Base-by-base conservation (phyloP, 129 eudicot species). In the Lactuca saligna region DNA sequence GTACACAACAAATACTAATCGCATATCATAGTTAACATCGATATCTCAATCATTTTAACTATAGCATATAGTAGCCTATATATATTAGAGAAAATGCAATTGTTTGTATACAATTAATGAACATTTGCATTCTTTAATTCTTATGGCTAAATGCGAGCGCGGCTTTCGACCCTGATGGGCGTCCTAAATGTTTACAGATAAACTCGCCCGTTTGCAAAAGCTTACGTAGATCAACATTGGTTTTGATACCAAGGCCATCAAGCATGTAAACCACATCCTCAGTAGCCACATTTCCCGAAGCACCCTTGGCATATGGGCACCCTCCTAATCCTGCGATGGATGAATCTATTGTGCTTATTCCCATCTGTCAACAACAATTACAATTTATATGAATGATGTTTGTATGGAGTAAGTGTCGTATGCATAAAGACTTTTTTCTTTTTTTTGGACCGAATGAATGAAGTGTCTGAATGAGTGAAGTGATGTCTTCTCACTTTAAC, bases 181-280 rank as follows among this genome's bases (percentile, higher is more conserved):
- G 88, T 46, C 88, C 90, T 34, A 89, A 55, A 61, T 81, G 85
- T 29, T 78, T 72, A 77, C 86, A 67, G 63, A 89, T 89, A 72
- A 79, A 89, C 13, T 86, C 86, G 20, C 96, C 93, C 2, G 88
- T 91, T 17, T 65, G 63, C 82, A 89, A 64, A 61, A 89, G 86
- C 83, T 89, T 84, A 12, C 57, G 68, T 41, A 89, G 59, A 79
- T 89, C 90, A 8, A 89, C 80, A 57, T 84, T 78, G 12, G 96
- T 86, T 65, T 77, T 75, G 49, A 89, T 72, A 15, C 96, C 93
- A 17, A 89, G 86, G 11, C 96, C 96, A 61, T 86, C 64, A 38
- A 89, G 88, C 96, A 89, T 89, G 88, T 89, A 89, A 14, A 89
- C 93, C 35, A 86, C 96, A 66, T 89, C 93, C 78, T 89, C 96